Base-by-base conservation (phyloP, 1,139 yeast species). In the Candida gigantensis region DNA sequence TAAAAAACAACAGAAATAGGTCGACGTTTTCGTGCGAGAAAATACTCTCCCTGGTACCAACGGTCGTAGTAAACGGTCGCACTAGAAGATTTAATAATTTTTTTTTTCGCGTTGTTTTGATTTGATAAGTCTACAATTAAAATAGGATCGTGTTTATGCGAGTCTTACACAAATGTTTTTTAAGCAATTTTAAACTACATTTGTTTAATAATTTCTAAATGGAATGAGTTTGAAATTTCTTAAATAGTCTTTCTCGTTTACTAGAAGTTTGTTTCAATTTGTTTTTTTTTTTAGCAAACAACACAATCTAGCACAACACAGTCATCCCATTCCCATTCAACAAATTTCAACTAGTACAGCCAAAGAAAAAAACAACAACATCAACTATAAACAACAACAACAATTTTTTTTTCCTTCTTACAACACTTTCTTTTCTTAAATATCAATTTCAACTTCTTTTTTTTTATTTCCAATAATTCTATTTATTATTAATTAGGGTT, bases 91-190 rank as follows among this genome's bases (percentile, higher is more conserved):
- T 18, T 18, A 18, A 18, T 6, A 18, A 18, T 25, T 25, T 13
- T 25, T 25, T 25, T 25, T 29, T 38, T 35, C 44, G 44, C 42
- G 44, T 41, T 41, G 44, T 41, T 41, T 41, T 31, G 32, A 27
- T 33, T 38, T 38, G 10, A 24, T 14, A 6, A 9, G 5, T 13
- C 6, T 10, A 14, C 15, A 14, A 13, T 30, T 13, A 7, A 9
- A 10, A 4, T 17, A 4, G 20, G 26, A 23, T 18, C 33, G 33
- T 30, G 33, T 30, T 21, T 30, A 4, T 26, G 19, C 25, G 25
- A 23, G 25, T n/a, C 25, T 23, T 23, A 23, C 25, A 23, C 25
- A 23, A 23, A 23, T 23, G n/a, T 23, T 23, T 3, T 11, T 9
- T 6, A 23, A 21, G 12, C 24, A n/a, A 23, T n/a, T 12, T 12